A percentile compares a stretch with the other conserved stretches of the same genome.
These are phyloP conservation scores for Sideroxylon spinosum DNA, from an alignment of 179 eudicot species.

Conservation along the genomic window DNA sequence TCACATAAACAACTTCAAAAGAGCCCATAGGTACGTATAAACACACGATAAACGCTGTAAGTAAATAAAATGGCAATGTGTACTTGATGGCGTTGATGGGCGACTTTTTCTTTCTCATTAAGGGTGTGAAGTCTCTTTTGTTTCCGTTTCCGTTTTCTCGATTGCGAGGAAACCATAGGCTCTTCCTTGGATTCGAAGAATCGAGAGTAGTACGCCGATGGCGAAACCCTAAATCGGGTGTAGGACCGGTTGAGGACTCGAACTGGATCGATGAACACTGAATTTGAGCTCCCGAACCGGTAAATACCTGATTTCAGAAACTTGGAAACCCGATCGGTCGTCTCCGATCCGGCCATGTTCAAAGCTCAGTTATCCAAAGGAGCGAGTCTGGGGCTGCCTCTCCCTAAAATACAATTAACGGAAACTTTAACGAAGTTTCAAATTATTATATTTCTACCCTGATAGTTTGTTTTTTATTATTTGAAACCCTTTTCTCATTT, in stretches of 20 bases:
- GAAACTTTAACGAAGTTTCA: too few relatives aligned
- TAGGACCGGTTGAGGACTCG: constrained; percentile 63
- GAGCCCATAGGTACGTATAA: neutral
- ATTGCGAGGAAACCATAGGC: constrained; percentile 15
- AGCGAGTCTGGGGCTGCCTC: too few relatives aligned
- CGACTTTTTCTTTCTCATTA: constrained; percentile 59
- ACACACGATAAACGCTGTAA: neutral
- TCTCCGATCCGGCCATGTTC: constrained; percentile 44
- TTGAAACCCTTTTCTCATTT: too few relatives aligned
- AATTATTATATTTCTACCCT: too few relatives aligned
- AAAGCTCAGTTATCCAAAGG: neutral
- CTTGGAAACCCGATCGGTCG: constrained; percentile 16
- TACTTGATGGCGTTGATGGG: constrained; percentile 83
- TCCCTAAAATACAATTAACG: too few relatives aligned
- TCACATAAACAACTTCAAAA: constrained; percentile 9
- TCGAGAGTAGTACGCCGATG: constrained; percentile 74
- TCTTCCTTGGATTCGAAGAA: constrained; percentile 40
- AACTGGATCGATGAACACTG: constrained; percentile 72
- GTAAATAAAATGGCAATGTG: neutral
- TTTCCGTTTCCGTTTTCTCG: constrained; percentile 50
- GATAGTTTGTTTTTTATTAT: too few relatives aligned
- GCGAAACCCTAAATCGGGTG: constrained; percentile 56
- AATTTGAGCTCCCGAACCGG: constrained; percentile 38
- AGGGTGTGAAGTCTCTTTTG: constrained; percentile 27
- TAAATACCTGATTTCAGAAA: constrained; percentile 58